phyloP scores from a whole-genome alignment of 805 yeast species.

The Metschnikowia amazonensis region DNA sequence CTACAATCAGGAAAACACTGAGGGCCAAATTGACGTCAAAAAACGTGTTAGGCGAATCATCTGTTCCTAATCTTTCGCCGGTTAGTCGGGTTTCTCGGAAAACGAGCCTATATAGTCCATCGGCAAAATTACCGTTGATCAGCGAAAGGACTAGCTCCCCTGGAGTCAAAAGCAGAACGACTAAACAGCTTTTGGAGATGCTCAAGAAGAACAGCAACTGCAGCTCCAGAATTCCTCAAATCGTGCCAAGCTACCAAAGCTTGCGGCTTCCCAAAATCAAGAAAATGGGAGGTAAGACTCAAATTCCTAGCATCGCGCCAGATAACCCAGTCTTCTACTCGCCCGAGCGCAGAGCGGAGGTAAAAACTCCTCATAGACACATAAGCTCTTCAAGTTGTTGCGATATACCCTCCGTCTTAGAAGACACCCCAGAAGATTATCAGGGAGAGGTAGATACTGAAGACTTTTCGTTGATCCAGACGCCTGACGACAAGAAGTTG shows the following conservation, averaged over 20 bases:
- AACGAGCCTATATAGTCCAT: not conserved
- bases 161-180: not conserved
- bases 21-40: not conserved
- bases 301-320: conserved; percentile 29
- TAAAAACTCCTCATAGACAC: conserved; percentile 5
- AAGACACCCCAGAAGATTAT: conserved; percentile 4
- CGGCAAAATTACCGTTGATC: not conserved
- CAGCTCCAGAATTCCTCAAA: conserved; percentile 25
- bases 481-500: conserved; percentile 3
- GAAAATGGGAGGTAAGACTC: conserved; percentile 19
- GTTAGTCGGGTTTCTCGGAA: not conserved
- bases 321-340: conserved; percentile 32
- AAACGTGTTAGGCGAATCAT: not conserved
- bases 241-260: conserved; percentile 19
- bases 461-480: conserved; percentile 4
- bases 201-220: not conserved
- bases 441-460: not conserved
- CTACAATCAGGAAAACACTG: not conserved
- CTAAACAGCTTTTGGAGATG: not conserved
- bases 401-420: conserved; percentile 5
- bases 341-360: conserved; percentile 13
- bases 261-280: conserved; percentile 24
- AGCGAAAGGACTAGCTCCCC: not conserved
- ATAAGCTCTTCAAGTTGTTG: conserved; percentile 6
- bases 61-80: conserved; percentile 5